Evolutionary conservation across 805 yeast genomes (phyloP), one percentile per base, ranked within the genome.

Genomic region (Starmerella bombicola): DNA sequence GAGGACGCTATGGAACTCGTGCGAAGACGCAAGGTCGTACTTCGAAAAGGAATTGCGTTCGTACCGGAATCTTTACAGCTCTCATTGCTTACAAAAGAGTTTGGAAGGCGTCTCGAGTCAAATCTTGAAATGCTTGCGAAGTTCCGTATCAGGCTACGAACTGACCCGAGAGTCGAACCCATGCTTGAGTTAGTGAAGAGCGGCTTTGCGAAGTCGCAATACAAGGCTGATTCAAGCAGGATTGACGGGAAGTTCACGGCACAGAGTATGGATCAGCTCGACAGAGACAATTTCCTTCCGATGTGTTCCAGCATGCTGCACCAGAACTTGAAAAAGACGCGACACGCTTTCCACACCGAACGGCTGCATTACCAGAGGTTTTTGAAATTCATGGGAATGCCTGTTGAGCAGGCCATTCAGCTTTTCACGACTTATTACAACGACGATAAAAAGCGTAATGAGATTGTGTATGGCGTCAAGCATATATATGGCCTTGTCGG

Each of bases 401-500:
- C 71, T 33, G 77, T 81, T 5, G 95, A 85, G 43, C 96, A 91
- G 56, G 86, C 96, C 0, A 59, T 88, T 43, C 73, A 71, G 51
- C 88, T 85, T 59, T 91, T 96, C 94, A 65, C 76, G 10, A 63
- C 62, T 39, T 78, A 25, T 34, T 48, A 48, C 31, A 32, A 34
- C 20, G 42, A 47, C 30, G 41, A 36, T 23, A 29, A 33, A 21
- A 40, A 42, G 35, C 19, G 30, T 30, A 39, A 39, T 36, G 93
- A 88, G 55, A 86, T 88, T 65, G 69, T 74, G 46, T 91, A 91
- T 67, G 82, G 81, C 53, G 74, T 91, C 54, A 71, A 94, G 45
- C 96, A 91, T 60, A 72, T 70, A 47, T 91, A 88, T 58, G 99
- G 97, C 36, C 66, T 83, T 43, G 95, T 83, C 62, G 99, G 98